Conservation (phyloP, 2,329 filamentous ascomycete genomes). For the Mycosphaerella arachidis region DNA sequence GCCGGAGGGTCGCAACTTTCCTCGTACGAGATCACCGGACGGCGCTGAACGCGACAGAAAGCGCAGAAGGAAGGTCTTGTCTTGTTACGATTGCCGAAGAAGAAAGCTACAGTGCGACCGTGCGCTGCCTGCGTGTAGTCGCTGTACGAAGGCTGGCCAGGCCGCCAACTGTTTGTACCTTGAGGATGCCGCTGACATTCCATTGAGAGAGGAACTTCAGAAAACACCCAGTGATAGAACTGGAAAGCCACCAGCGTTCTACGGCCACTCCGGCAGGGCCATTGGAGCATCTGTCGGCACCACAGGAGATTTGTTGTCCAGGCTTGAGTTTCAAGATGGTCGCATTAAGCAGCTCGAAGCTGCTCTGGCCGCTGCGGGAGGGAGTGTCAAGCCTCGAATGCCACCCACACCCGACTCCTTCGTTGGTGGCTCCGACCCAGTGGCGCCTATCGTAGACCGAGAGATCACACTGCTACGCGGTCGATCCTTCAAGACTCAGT, state of each 20-base stretch:
- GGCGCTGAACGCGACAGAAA: conserved; percentile 34
- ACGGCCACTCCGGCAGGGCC: conserved; percentile 27
- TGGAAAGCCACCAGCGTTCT: conserved; percentile 23
- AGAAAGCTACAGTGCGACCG: conserved; percentile 48
- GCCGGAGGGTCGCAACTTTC: conserved; percentile 19
- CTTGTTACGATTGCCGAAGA: conserved; percentile 44
- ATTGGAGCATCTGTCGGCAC: conserved; percentile 12
- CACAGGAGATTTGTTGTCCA: conserved; percentile 23
- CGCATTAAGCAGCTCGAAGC: conserved; percentile 30
- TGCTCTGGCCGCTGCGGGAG: conserved; percentile 19
- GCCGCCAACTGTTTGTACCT: conserved; percentile 40
- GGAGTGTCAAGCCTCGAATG: conserved; percentile 13
- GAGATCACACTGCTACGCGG: conserved; percentile 43
- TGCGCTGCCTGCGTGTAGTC: conserved; percentile 41
- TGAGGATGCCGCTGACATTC: conserved; percentile 26
- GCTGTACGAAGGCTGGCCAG: conserved; percentile 42
- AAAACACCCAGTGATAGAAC: conserved; percentile 2
- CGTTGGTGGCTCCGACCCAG: conserved; percentile 7
- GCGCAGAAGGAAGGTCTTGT: conserved; percentile 45
- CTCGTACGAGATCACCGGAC: conserved; percentile 18
- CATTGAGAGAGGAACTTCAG: conserved; percentile 18
- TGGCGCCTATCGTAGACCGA: conserved; percentile 22
- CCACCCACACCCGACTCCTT: conserved; percentile 28
- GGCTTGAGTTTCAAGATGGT: conserved; percentile 24
- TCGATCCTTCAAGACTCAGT: conserved; percentile 44